A percentile compares a stretch with the other conserved stretches of the same genome.
Evolutionary conservation across 1,284 basidiomycete genomes (phyloP).

Genomic region (Malassezia psittaci): DNA sequence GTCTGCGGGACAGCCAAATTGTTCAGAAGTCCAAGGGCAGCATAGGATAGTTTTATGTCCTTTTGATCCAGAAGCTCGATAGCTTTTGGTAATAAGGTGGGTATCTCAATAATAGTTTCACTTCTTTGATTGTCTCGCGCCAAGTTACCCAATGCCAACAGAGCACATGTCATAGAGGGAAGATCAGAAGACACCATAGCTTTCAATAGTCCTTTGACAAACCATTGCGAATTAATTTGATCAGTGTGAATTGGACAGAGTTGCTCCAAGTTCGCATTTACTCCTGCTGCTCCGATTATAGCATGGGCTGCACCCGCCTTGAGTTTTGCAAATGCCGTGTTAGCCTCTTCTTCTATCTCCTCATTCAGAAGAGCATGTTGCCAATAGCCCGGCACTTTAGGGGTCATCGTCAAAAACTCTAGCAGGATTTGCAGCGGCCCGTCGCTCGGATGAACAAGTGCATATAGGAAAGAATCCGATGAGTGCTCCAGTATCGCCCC

Average conservation of each 20-base stretch:
- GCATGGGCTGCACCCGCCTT: conserved; percentile 55
- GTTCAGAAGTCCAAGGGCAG: conserved; percentile 29
- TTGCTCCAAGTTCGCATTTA: conserved; percentile 65
- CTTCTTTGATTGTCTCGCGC: conserved; percentile 51
- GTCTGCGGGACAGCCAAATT: conserved; percentile 35
- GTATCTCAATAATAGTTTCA: neutral
- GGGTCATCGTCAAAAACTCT: neutral
- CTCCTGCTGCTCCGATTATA: conserved; percentile 71
- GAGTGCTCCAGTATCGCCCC: neutral
- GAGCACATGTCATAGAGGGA: conserved; percentile 62
- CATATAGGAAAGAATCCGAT: neutral
- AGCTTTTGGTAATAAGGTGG: neutral
- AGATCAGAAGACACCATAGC: conserved; percentile 60
- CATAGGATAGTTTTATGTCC: conserved; percentile 34
- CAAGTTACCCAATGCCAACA: conserved; percentile 70
- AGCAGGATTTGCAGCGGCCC: neutral
- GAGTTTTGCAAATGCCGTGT: neutral
- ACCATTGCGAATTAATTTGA: neutral
- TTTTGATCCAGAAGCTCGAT: conserved; percentile 16
- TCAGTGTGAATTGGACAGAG: conserved; percentile 50
- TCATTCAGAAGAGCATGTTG: neutral
- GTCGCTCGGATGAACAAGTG: neutral
- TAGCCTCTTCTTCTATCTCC: neutral
- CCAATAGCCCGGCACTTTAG: neutral
- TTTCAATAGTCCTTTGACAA: conserved; percentile 43